A percentile compares a stretch with the other conserved stretches of the same genome.
Conservation (phyloP, 2,329 filamentous ascomycete genomes). For the Epichloe gansuensis region DNA sequence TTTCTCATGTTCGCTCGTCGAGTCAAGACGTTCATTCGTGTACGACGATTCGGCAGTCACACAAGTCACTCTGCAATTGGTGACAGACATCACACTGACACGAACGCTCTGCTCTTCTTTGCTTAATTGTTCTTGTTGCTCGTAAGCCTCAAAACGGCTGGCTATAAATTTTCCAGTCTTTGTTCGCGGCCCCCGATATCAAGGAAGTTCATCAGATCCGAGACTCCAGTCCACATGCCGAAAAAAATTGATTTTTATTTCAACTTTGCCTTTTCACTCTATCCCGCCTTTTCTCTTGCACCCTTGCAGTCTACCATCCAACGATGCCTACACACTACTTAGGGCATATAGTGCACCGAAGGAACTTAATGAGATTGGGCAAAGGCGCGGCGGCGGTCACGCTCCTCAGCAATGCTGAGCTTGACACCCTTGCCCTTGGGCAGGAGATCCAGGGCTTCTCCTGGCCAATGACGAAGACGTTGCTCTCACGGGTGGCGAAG, state of each 20-base stretch:
- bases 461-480: conserved; percentile 97
- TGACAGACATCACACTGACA: neutral
- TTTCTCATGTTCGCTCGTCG: no score
- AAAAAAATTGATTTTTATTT: conserved; percentile 1
- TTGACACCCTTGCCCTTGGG: conserved; percentile 99
- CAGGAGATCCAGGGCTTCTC: conserved; percentile 99
- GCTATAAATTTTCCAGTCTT: conserved; percentile 18
- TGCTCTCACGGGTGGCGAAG: conserved; percentile 97
- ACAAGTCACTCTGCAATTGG: neutral
- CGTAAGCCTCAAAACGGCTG: conserved; percentile 21
- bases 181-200: conserved; percentile 16
- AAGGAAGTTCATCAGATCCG: conserved; percentile 27
- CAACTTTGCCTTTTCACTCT: neutral
- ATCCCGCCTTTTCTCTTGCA: neutral
- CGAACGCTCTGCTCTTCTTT: conserved; percentile 1
- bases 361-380: conserved; percentile 37
- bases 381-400: conserved; percentile 82
- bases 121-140: conserved; percentile 21
- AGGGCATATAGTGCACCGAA: neutral
- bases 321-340: conserved; percentile 8
- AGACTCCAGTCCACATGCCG: conserved; percentile 29
- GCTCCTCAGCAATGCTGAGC: conserved; percentile 97
- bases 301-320: conserved; percentile 11
- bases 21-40: no score
- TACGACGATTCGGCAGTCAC: neutral